A percentile compares a stretch with the other conserved stretches of the same genome.
Conservation (phyloP, 1,139 yeast genomes). For the Candida glucosophila region DNA sequence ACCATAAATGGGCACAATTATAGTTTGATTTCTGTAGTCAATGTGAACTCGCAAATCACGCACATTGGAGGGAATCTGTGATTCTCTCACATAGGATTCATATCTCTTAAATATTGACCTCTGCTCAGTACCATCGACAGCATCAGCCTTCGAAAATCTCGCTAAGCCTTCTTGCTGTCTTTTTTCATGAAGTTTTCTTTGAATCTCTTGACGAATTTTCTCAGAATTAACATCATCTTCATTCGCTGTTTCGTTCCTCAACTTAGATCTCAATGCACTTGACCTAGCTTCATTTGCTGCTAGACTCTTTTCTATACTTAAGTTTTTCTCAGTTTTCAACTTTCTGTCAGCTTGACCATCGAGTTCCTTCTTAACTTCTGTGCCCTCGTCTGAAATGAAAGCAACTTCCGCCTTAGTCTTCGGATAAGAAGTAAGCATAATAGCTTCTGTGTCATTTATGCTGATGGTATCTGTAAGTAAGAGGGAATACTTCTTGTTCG, state of each 20-base stretch:
- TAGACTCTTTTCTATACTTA: slow-evolving; percentile 23
- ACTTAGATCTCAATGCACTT: slow-evolving; percentile 67
- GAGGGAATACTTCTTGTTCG: slow-evolving; percentile 55
- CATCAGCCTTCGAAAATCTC: slow-evolving; percentile 70
- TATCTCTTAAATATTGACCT: slow-evolving; percentile 80
- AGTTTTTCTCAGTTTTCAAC: slow-evolving; percentile 25
- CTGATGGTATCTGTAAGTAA: slow-evolving; percentile 78
- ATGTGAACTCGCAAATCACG: slow-evolving; percentile 81
- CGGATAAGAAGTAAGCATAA: slow-evolving; percentile 65
- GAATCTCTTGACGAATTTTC: slow-evolving; percentile 75
- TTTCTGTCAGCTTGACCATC: slow-evolving; percentile 8
- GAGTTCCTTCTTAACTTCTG: slow-evolving; percentile 12
- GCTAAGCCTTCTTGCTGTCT: slow-evolving; percentile 80
- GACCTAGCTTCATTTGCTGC: slow-evolving; percentile 31
- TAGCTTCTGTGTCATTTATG: slow-evolving; percentile 54
- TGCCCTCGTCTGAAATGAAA: slow-evolving; percentile 68
- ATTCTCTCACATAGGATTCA: slow-evolving; percentile 89
- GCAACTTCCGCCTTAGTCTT: slow-evolving; percentile 70
- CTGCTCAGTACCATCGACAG: slow-evolving; percentile 54
- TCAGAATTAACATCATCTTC: slow-evolving; percentile 64
- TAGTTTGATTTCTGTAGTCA: slow-evolving; percentile 81
- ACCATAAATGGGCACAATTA: slow-evolving; percentile 85
- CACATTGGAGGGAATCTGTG: slow-evolving; percentile 79
- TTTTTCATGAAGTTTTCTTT: slow-evolving; percentile 72
- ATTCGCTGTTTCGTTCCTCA: slow-evolving; percentile 66